Base-by-base conservation (phyloP, 192 early-diverging fungal species). In the Backusella circina region DNA sequence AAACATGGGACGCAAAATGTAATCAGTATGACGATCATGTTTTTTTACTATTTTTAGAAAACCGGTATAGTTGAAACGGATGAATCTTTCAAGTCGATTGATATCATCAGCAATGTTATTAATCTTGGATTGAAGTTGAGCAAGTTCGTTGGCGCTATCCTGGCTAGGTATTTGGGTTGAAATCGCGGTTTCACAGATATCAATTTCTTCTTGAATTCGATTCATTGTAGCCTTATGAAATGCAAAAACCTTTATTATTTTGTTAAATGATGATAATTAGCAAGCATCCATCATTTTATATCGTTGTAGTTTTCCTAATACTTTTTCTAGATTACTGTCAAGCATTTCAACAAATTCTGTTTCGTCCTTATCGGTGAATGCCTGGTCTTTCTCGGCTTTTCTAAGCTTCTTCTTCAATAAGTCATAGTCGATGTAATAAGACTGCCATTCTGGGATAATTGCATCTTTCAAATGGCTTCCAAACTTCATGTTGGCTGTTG, bases 11-110 rank as follows among this genome's bases (percentile, higher is more conserved):
- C 93, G 84, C 36, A 99, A 82, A 36, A 88, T 82, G 75, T 90
- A 94, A 12, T 80, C 80, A n/a, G 95, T 94, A 79, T 95, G 93
- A 79, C 94, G 93, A 85, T 99, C 97, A 82, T 99, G 97, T 84
- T 99, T 99, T 83, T 99, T 99, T 79, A 99, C 88, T 76, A 98
- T 98, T 88, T 97, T 92, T 65, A 92, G 84, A 74, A 95, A 92
- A 31, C 91, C 93, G 8, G 93, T 91, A 79, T 92, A 95, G 85
- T 95, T 95, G 74, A 93, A 85, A 12, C 92, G 83, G 15, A 87
- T 87, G 75, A 89, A 95, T 73, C 88, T 91, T 67, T 91, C 89
- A 41, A 95, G 81, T 78, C 91, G 89, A 72, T 93, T 92, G 31
- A 93, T 86, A 41, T 93, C 93, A 70, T 89, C 86, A 10, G 93